Evolutionary conservation across 495 filamentous ascomycete genomes (phyloP), one percentile per base, ranked within the genome.

Genomic region (Penicillium pulvis): DNA sequence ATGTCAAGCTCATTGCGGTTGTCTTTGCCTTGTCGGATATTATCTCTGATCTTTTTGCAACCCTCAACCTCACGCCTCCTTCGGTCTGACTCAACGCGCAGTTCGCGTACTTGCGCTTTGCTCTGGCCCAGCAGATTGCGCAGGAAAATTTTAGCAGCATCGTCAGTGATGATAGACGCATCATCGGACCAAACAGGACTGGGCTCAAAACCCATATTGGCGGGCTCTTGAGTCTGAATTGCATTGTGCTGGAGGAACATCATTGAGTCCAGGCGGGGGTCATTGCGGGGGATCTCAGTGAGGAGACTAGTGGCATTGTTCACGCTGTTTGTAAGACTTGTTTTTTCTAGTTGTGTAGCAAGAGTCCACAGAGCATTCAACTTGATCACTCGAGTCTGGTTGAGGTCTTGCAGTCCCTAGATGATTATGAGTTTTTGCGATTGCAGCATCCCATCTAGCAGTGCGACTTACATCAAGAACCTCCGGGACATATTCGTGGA

Each of bases 171-270:
- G 79, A 99, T 92, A 16, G 81, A 70, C 51, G 86, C 89, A 63
- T 97, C 93, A 63, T 99, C 94, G 66, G 96, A 90, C 95, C 95
- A 99, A 50, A 99, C 87, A 6, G 93, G 92, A 70, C 93, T 97
- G 1, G 94, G 90, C 73, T 99, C 95, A 64, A 99, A 99, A 14
- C 73, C 78, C 67, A 96, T 85, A 74, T 95, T 86, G 7, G 79
- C 58, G 2, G 95, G 95, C 67, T 98, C 95, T 60, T 90, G 85
- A 75, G 87, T 92, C 57, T 81, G 75, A 41, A 82, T 84, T 59
- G 87, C 85, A 63, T 99, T 99, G 73, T 99, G 94, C 54, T 88
- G 86, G 39, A 93, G 84, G 73, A 95, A 99, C 95, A 99, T 99
- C 79, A 93, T 89, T 28, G 92, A 95, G 69, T 99, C 95, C 8